Evolutionary conservation across 1,139 yeast genomes (phyloP).

Genomic region (Eremothecium sinecaudum): DNA sequence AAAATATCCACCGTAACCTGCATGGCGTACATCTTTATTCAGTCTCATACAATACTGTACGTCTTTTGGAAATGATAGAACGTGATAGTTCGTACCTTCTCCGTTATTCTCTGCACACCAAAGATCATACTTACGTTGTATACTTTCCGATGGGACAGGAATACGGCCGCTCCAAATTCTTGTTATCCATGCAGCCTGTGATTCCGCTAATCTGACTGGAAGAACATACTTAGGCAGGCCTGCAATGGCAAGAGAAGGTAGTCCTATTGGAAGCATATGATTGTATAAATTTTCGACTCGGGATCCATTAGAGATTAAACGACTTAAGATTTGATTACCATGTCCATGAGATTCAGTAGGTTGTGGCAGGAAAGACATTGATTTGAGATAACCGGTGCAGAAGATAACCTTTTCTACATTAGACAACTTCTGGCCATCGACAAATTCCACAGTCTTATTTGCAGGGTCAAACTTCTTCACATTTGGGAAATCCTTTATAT

Average conservation of each 20-base stretch:
- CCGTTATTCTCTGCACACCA: conserved; percentile 33
- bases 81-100: conserved; percentile 38
- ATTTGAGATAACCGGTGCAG: conserved; percentile 52
- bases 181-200: conserved; percentile 47
- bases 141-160: conserved; percentile 38
- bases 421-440: conserved; percentile 33
- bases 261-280: conserved; percentile 42
- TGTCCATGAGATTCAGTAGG: conserved; percentile 21
- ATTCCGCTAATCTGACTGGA: conserved; percentile 48
- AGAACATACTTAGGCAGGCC: conserved; percentile 45
- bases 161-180: conserved; percentile 45
- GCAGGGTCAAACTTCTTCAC: conserved; percentile 32
- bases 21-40: conserved; percentile 33
- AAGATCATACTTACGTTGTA: conserved; percentile 35
- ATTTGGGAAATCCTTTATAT: conserved; percentile 36
- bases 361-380: conserved; percentile 37
- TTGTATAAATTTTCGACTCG: conserved; percentile 42
- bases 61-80: conserved; percentile 40
- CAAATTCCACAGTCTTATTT: conserved; percentile 30
- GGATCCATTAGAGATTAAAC: conserved; percentile 38
- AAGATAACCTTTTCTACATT: conserved; percentile 43
- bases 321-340: conserved; percentile 8
- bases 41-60: conserved; percentile 37
- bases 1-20: conserved; percentile 32
- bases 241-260: conserved; percentile 46